Conservation (phyloP, 345 rosid species). For the Hypericum androsaemum region DNA sequence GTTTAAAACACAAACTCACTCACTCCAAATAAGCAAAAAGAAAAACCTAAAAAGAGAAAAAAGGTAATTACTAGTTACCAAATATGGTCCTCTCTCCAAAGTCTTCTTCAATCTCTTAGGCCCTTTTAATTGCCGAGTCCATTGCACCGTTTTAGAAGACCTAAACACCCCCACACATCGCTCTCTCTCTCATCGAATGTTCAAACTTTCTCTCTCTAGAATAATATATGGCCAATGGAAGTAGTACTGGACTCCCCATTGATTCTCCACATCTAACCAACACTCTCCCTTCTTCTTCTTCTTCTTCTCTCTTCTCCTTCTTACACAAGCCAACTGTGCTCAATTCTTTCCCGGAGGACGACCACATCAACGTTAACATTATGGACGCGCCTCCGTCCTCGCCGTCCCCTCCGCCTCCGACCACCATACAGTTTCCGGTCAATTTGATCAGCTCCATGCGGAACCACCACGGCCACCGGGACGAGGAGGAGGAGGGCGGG, state of each 20-base stretch:
- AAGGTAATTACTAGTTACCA: no score
- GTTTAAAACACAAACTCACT: no score
- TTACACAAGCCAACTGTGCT: slow-evolving; percentile 31
- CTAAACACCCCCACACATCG: background rate
- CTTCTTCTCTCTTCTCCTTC: slow-evolving; percentile 17
- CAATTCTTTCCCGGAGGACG: slow-evolving; percentile 36
- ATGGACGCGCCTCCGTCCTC: no score
- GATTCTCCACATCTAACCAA: slow-evolving; percentile 21
- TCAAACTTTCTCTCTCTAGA: slow-evolving; percentile 13
- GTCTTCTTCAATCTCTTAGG: slow-evolving; percentile 24
- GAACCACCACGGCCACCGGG: no score
- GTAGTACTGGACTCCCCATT: slow-evolving; percentile 43
- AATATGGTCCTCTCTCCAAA: slow-evolving; percentile 19
- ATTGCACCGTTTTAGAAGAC: slow-evolving; percentile 34
- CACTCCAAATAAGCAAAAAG: no score
- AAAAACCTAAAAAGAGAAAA: no score
- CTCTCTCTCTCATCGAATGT: slow-evolving; percentile 12
- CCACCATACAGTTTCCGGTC: no score
- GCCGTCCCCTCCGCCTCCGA: no score
- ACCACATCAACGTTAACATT: no score
- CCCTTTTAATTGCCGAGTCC: slow-evolving; percentile 66
- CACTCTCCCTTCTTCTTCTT: no score
- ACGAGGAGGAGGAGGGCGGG: background rate
- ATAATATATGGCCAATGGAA: slow-evolving; percentile 40
- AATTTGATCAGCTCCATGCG: no score